Conservation (phyloP, 768 basidiomycete species). For the Neoboletus brunneissimus region DNA sequence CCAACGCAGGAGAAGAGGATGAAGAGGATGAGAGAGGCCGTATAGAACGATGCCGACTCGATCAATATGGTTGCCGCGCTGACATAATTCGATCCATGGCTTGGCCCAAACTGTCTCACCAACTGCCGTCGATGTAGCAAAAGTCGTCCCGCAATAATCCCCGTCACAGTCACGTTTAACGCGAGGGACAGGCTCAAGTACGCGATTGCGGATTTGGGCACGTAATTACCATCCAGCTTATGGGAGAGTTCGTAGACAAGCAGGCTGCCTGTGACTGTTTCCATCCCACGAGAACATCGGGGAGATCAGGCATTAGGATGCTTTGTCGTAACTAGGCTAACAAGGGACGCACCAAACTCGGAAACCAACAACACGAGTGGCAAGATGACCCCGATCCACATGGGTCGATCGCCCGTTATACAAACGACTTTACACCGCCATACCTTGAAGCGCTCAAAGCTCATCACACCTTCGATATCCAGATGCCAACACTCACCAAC, state of each 20-base stretch:
- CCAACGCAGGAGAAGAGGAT: conserved; percentile 7
- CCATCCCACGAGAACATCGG: not conserved
- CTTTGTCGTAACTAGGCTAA: not conserved
- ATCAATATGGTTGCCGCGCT: conserved; percentile 12
- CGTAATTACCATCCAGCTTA: not conserved
- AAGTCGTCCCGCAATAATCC: conserved; percentile 16
- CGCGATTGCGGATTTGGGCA: not conserved
- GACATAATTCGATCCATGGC: conserved; percentile 13
- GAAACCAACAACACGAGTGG: conserved; percentile 3
- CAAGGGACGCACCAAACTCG: conserved; percentile 12
- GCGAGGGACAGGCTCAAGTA: conserved; percentile 13
- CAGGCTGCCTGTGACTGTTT: conserved; percentile 7
- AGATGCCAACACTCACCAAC: conserved; percentile 13
- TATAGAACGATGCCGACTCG: conserved; percentile 22
- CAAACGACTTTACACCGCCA: conserved; percentile 24
- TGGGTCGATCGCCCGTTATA: conserved; percentile 3
- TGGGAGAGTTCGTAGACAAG: not conserved
- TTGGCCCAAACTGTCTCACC: conserved; percentile 9
- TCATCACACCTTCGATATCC: not conserved
- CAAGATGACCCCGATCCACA: conserved; percentile 10
- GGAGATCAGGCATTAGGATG: not conserved
- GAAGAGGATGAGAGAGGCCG: conserved; percentile 13
- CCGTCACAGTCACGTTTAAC: conserved; percentile 17
- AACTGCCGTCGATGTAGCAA: conserved; percentile 11
- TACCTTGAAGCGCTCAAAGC: conserved; percentile 11